Evolutionary conservation across 2,329 filamentous ascomycete species (phyloP).

Genomic region (Exserohilum turcica): DNA sequence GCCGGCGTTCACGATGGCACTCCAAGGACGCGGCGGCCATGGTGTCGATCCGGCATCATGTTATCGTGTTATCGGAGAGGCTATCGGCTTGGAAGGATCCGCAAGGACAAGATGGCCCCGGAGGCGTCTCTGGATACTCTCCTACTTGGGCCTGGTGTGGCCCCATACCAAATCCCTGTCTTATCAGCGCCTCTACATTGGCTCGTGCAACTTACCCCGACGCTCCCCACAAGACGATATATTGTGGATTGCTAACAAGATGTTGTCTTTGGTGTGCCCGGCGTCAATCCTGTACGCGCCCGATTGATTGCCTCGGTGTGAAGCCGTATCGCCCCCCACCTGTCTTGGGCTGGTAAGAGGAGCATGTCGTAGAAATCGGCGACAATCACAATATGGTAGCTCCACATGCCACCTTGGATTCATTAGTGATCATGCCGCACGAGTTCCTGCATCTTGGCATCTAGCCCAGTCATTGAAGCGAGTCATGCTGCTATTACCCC

Average conservation of each 20-base stretch:
- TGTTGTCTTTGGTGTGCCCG: not conserved
- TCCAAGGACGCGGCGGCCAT: not conserved
- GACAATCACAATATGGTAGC: too few species aligned
- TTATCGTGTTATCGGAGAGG: conserved; percentile 8
- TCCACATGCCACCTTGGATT: not conserved
- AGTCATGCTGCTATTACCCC: not conserved
- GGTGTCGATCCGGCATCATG: not conserved
- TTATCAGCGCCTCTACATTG: too few species aligned
- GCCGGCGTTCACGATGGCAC: conserved; percentile 4
- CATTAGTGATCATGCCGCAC: not conserved
- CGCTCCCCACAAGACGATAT: not conserved
- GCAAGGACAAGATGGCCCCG: conserved; percentile 2
- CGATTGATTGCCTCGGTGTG: not conserved
- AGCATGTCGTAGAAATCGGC: not conserved
- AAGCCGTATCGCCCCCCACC: not conserved
- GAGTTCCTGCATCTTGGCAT: not conserved
- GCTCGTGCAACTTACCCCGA: too few species aligned
- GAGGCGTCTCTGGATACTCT: not conserved
- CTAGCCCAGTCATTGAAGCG: not conserved
- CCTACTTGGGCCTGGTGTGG: too few species aligned
- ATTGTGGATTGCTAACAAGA: not conserved
- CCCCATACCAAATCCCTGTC: too few species aligned
- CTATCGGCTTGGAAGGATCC: conserved; percentile 11
- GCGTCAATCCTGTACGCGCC: not conserved
- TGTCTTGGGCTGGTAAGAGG: not conserved